Conservation (phyloP, 1,284 basidiomycete species). For the Ceratobasidium theobromae region DNA sequence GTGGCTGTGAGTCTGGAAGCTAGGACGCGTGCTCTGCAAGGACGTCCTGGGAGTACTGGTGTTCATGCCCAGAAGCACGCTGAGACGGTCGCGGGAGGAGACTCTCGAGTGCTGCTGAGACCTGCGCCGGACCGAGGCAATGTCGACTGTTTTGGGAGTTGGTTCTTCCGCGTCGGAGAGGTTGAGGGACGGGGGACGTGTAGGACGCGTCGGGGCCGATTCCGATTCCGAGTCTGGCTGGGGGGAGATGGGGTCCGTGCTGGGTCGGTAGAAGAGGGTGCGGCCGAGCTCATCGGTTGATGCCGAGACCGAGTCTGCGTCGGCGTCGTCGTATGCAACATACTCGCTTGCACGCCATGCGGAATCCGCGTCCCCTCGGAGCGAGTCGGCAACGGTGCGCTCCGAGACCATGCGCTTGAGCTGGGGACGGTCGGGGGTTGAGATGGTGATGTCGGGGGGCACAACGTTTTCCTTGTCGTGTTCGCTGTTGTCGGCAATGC, state of each 20-base stretch:
- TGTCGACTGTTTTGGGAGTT: conserved; percentile 5
- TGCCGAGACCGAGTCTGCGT: conserved; percentile 9
- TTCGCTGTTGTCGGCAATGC: neutral
- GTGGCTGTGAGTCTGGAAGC: neutral
- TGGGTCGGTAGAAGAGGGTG: conserved; percentile 26
- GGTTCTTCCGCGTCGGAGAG: conserved; percentile 18
- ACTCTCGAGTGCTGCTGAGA: neutral
- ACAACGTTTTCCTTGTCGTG: neutral
- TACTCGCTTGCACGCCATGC: conserved; percentile 8
- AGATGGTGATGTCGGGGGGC: conserved; percentile 16
- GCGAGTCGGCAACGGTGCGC: neutral
- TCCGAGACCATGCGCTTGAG: neutral
- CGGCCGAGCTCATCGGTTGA: conserved; percentile 26
- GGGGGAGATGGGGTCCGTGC: conserved; percentile 22
- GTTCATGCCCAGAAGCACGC: neutral
- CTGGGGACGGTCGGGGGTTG: neutral
- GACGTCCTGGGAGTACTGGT: neutral
- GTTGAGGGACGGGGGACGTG: conserved; percentile 11
- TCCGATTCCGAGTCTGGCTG: neutral
- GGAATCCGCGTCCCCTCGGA: neutral
- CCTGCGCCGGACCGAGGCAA: conserved; percentile 2
- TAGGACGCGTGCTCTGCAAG: neutral
- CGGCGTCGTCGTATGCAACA: neutral
- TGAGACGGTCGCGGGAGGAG: conserved; percentile 17
- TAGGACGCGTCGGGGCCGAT: neutral